A percentile compares a stretch with the other conserved stretches of the same genome.
Evolutionary conservation across 2,329 filamentous ascomycete genomes (phyloP).

Genomic region (Ophiostoma perfectum): DNA sequence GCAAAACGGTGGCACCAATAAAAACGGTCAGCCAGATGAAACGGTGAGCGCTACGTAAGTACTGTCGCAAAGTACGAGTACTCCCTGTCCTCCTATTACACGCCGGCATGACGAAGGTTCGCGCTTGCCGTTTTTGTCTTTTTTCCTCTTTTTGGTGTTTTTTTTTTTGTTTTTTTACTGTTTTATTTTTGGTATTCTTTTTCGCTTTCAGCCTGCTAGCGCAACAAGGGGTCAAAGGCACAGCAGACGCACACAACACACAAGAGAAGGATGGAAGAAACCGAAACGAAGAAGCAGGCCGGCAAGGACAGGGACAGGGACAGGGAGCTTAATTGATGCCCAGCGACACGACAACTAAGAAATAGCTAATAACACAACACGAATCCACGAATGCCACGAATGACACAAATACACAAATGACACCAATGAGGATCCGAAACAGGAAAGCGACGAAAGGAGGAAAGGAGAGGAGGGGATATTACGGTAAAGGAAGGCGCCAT

Average conservation of each 20-base stretch:
- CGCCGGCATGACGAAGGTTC: constrained; percentile 3
- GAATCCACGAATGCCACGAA: no score
- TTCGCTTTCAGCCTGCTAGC: background rate
- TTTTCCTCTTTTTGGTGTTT: background rate
- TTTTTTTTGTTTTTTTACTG: background rate
- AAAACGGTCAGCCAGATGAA: no score
- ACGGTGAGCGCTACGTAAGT: constrained; percentile 1
- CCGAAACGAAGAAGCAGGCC: no score
- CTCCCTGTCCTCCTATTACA: background rate
- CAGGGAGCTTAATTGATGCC: background rate
- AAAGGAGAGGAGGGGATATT: no score
- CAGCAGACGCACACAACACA: no score
- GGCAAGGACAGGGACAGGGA: background rate
- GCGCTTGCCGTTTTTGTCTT: background rate
- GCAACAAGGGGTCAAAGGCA: background rate
- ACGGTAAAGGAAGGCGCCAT: no score
- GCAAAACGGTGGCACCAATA: no score
- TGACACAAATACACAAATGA: no score
- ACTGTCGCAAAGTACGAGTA: background rate
- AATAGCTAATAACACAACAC: no score
- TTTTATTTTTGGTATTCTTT: background rate
- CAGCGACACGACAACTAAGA: background rate
- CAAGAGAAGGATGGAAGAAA: no score
- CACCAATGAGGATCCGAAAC: background rate
- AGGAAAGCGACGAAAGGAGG: background rate